A percentile compares a stretch with the other conserved stretches of the same genome.
Conservation (phyloP, 2,329 filamentous ascomycete genomes). For the Aureobasidium sp. region DNA sequence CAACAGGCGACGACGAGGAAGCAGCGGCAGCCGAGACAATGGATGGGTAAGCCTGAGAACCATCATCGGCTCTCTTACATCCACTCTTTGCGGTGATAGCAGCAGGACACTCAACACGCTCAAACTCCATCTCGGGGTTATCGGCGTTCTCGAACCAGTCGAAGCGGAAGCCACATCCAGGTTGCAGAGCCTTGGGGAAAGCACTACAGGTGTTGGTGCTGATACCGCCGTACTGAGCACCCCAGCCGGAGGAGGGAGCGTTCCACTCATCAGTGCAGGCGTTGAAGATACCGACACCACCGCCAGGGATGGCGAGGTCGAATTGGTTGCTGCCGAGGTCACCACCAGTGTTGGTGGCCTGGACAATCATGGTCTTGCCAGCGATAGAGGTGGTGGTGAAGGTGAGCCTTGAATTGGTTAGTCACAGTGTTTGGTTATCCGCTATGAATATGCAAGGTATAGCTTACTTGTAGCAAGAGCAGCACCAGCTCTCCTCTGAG, state of each 20-base stretch:
- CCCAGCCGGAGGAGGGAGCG: conserved; percentile 42
- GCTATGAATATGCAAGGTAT: not conserved
- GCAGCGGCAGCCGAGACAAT: not conserved
- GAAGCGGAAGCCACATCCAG: conserved; percentile 55
- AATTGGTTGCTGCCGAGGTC: conserved; percentile 52
- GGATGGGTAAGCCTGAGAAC: conserved; percentile 12
- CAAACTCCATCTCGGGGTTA: conserved; percentile 37
- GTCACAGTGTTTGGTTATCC: not conserved
- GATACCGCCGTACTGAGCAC: conserved; percentile 51
- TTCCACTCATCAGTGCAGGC: conserved; percentile 34
- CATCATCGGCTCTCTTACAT: conserved; percentile 25
- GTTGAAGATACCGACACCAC: conserved; percentile 48
- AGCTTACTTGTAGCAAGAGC: conserved; percentile 49
- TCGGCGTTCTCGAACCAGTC: conserved; percentile 50
- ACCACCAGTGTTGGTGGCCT: conserved; percentile 54
- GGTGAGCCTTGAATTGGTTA: conserved; percentile 32
- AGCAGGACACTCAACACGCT: conserved; percentile 47
- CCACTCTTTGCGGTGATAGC: conserved; percentile 38
- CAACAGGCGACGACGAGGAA: not conserved
- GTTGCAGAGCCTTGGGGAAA: conserved; percentile 46
- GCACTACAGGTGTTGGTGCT: conserved; percentile 41
- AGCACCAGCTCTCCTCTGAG: conserved; percentile 55
- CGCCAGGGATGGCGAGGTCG: conserved; percentile 44
- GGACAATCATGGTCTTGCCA: conserved; percentile 56
- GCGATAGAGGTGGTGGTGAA: conserved; percentile 47